These are phyloP conservation scores for Wickerhamomyces chambardii DNA, from an alignment of 805 yeast species.

Conservation along the genomic window DNA sequence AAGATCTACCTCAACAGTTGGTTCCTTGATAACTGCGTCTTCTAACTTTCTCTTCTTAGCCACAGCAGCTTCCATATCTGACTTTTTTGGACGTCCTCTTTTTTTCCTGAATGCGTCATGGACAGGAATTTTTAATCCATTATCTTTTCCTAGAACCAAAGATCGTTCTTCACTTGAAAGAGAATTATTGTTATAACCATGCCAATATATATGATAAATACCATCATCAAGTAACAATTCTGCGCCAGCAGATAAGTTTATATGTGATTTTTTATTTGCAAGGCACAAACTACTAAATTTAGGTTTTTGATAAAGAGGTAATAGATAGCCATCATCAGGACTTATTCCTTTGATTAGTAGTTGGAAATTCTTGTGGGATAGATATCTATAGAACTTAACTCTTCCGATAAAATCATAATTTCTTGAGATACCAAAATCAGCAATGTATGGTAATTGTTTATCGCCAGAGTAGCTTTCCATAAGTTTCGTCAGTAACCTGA, in stretches of 20 bases:
- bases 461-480: slow-evolving; percentile 36
- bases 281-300: neutral
- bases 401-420: slow-evolving; percentile 71
- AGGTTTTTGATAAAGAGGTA: slow-evolving; percentile 11
- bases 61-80: slow-evolving; percentile 11
- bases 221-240: slow-evolving; percentile 2
- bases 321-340: slow-evolving; percentile 19
- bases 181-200: slow-evolving; percentile 1
- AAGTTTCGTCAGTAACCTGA: slow-evolving; percentile 40
- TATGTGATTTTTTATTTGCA: neutral
- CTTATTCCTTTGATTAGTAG: slow-evolving; percentile 18
- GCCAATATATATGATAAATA: slow-evolving; percentile 7
- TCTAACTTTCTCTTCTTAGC: slow-evolving; percentile 1
- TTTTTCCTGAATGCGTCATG: slow-evolving; percentile 1
- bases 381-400: slow-evolving; percentile 59
- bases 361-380: slow-evolving; percentile 33
- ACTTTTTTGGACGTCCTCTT: slow-evolving; percentile 18
- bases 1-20: too few relatives aligned
- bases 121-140: neutral
- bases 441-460: slow-evolving; percentile 20
- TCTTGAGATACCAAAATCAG: slow-evolving; percentile 36
- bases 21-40: neutral
- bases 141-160: neutral
- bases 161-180: neutral
- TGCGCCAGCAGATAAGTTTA: neutral